These are phyloP conservation scores for Pouteria campechiana DNA, from an alignment of 179 eudicot genomes.

Conservation along the genomic window DNA sequence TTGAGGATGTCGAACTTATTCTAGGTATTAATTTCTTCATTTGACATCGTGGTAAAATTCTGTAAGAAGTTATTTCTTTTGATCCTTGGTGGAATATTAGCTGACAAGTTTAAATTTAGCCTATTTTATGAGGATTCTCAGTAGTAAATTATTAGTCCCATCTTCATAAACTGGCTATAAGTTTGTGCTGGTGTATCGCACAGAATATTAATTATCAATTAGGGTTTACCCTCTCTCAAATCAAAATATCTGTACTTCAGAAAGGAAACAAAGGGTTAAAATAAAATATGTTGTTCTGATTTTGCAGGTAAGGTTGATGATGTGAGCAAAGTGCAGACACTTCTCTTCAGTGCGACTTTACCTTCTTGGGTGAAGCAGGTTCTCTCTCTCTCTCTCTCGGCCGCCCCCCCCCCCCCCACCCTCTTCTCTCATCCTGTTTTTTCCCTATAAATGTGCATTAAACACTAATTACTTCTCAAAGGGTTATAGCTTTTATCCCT, in stretches of 20 bases:
- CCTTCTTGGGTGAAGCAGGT: constrained; percentile 87
- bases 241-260: no score
- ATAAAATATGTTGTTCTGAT: background rate
- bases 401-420: background rate
- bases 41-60: background rate
- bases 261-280: background rate
- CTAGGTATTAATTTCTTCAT: constrained; percentile 28
- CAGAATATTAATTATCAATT: no score
- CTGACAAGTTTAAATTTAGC: no score
- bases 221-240: no score
- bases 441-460: background rate
- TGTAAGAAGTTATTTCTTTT: background rate
- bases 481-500: background rate
- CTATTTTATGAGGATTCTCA: no score
- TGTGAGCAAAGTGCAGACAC: constrained; percentile 78
- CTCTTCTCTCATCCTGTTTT: background rate
- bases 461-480: background rate
- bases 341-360: constrained; percentile 92
- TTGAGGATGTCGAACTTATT: constrained; percentile 87
- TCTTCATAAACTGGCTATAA: no score
- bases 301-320: constrained; percentile 81
- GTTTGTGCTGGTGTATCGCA: no score
- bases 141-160: no score
- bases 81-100: background rate
- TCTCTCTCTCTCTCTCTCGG: background rate